Evolutionary conservation across 257 asterid genomes (phyloP), one percentile per base, ranked within the genome.

Genomic region (Gardenia jasminoides): DNA sequence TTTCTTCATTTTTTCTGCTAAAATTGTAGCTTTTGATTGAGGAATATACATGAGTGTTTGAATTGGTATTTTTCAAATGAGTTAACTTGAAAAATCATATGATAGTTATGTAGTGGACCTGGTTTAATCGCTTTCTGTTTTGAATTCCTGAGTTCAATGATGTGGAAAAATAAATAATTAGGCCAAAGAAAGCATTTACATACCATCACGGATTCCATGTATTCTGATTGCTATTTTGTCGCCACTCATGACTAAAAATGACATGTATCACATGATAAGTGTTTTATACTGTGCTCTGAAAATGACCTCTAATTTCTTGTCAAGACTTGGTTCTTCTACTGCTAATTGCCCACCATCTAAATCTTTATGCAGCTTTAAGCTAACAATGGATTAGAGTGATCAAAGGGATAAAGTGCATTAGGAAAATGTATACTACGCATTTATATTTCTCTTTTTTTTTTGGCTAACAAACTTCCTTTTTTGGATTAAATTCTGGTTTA

Each of bases 1-100:
- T 78, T 76, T 64, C 22, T 62, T 69, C 46, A 69, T n/a, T 76
- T 81, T 83, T 79, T 59, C 72, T 67, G 72, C 70, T 79, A 58
- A 73, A 56, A 41, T 56, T 26, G 46, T 61, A 41, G 16, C 26
- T 68, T 68, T 59, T 24, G 19, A 56, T 28, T n/a, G 26, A 13
- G 9, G 11, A 39, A 58, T 59, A 39, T 41, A n/a, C 15, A 10
- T 10, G 31, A 28, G n/a, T n/a, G 58, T 43, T 59, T 61, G 1
- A 75, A 26, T 24, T 10, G 48, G 67, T 36, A 26, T 11, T 9
- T 36, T 20, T 4, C 20, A 12, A 41, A 30, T 72, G 44, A 54
- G 46, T 22, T 76, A 17, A 64, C 28, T 64, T 46, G 64, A 44
- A 76, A 26, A 46, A 31, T 33, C 26, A 26, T 64, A 33, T 7